These are phyloP conservation scores for Hypoxylon cercidicola DNA, from an alignment of 495 filamentous ascomycete genomes.

Conservation along the genomic window DNA sequence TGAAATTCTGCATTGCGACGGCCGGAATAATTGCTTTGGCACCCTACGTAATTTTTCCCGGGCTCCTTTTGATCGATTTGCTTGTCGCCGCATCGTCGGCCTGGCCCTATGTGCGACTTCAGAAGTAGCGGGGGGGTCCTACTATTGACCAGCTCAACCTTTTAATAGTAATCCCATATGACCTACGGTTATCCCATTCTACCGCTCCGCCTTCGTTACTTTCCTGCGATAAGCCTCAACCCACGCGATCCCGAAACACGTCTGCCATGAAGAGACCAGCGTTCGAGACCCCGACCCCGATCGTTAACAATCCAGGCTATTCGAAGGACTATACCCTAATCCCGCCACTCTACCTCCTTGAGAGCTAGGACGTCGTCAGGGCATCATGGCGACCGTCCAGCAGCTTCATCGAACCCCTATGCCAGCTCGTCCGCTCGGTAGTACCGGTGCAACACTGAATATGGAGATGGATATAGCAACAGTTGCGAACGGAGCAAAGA, in stretches of 20 bases:
- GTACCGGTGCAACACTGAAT: constrained; percentile 35
- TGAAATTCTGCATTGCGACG: constrained; percentile 33
- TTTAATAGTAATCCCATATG: constrained; percentile 4
- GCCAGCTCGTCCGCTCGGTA: constrained; percentile 47
- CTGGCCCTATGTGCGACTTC: constrained; percentile 10
- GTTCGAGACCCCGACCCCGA: constrained; percentile 22
- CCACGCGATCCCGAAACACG: constrained; percentile 15
- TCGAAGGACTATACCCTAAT: constrained; percentile 6
- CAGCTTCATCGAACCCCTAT: constrained; percentile 51
- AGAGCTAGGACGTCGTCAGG: constrained; percentile 20
- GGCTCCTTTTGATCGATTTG: constrained; percentile 8
- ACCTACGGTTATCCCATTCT: not conserved
- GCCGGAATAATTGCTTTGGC: constrained; percentile 45
- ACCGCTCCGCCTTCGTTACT: constrained; percentile 20
- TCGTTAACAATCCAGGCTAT: constrained; percentile 18
- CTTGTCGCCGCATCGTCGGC: constrained; percentile 7
- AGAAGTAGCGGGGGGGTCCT: constrained; percentile 4
- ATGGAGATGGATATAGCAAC: constrained; percentile 48
- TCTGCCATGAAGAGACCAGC: constrained; percentile 36
- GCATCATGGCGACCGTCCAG: constrained; percentile 50
- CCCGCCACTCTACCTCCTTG: constrained; percentile 10
- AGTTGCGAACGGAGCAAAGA: constrained; percentile 41
- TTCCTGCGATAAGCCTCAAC: constrained; percentile 21
- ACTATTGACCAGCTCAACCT: not conserved
- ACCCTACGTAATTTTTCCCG: constrained; percentile 37